Percentiles rank a stretch among this genome's conserved stretches.
Conservation (phyloP, 2,329 filamentous ascomycete species). For the Annulohypoxylon truncatum region DNA sequence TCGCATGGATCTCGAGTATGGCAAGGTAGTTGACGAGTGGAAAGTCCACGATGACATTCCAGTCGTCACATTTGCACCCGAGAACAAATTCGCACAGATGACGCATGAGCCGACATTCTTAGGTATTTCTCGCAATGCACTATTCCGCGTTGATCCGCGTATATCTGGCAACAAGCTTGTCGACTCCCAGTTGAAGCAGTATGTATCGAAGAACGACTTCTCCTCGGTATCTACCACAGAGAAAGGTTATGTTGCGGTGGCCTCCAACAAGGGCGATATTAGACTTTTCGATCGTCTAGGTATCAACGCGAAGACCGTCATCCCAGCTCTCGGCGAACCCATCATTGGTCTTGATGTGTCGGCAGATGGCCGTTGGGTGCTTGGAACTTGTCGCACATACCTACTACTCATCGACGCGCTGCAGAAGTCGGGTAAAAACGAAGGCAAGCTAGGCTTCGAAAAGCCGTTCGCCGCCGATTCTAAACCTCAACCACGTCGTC, state of each 20-base stretch:
- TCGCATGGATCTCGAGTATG: slow-evolving; percentile 97
- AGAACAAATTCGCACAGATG: slow-evolving; percentile 99
- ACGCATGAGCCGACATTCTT: slow-evolving; percentile 95
- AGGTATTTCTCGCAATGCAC: slow-evolving; percentile 89
- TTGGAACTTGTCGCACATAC: slow-evolving; percentile 94
- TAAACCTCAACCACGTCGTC: slow-evolving; percentile 91
- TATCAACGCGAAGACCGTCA: slow-evolving; percentile 97
- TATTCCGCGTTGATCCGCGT: slow-evolving; percentile 94
- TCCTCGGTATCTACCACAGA: slow-evolving; percentile 94
- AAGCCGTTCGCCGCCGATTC: slow-evolving; percentile 90
- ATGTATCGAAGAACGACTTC: slow-evolving; percentile 96
- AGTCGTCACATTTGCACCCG: slow-evolving; percentile 89
- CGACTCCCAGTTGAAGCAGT: slow-evolving; percentile 93
- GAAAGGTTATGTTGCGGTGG: slow-evolving; percentile 95
- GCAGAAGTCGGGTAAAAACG: slow-evolving; percentile 94
- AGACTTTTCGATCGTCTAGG: slow-evolving; percentile 95
- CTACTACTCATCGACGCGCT: slow-evolving; percentile 91
- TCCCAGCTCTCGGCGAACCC: slow-evolving; percentile 92
- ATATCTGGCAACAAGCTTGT: slow-evolving; percentile 92
- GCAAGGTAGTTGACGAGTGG: slow-evolving; percentile 99
- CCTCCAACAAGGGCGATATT: slow-evolving; percentile 97
- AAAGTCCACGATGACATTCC: slow-evolving; percentile 97
- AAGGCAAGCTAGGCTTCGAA: slow-evolving; percentile 98
- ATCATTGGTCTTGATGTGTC: slow-evolving; percentile 96
- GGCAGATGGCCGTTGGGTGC: slow-evolving; percentile 93